Evolutionary conservation across 495 filamentous ascomycete genomes (phyloP), one percentile per base, ranked within the genome.

Genomic region (Penicillium simplicissimum): DNA sequence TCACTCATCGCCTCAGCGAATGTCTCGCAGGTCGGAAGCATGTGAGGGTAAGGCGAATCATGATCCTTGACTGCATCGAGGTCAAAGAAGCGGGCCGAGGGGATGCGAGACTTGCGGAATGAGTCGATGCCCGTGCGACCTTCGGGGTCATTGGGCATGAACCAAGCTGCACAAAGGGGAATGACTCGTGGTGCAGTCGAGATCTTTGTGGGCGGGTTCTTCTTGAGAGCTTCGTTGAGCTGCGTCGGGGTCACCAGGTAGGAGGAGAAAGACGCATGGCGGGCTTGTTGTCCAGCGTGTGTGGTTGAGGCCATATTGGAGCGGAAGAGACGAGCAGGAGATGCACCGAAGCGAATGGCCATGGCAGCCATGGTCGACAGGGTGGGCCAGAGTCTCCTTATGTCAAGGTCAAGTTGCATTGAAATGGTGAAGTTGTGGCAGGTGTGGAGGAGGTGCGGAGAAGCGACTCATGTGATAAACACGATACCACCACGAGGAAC

Each of bases 51-150:
- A 8, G 90, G 89, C 36, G 90, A 96, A 64, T 85, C 84, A 66
- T 85, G 85, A 71, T 98, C 96, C 63, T 93, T 93, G 67, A 97
- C 82, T 34, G 82, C 89, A 75, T 98, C 96, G 23, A 98, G 81
- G 74, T 98, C 91, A 73, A 98, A 98, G 84, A 98, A 98, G n/a
- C 93, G 88, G 2, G 95, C 87, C 61, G 84, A 84, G 0, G 94
- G 93, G 61, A 98, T 93, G 47, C 90, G 90, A 64, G 83, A 82
- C 66, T 88, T 79, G 59, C 82, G 82, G 81, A 93, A 98, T 59
- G 88, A 86, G 42, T 90, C 78, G 63, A 83, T 79, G 52, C 96
- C 96, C 58, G 82, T 93, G 60, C 92, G 89, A 23, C 85, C 81
- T 60, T 85, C 72, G 14, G 84, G 82, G 61, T 95, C 92, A 78